These are phyloP conservation scores for Debaryomyces psychrophilus DNA, from an alignment of 1,139 yeast species.

Conservation along the genomic window DNA sequence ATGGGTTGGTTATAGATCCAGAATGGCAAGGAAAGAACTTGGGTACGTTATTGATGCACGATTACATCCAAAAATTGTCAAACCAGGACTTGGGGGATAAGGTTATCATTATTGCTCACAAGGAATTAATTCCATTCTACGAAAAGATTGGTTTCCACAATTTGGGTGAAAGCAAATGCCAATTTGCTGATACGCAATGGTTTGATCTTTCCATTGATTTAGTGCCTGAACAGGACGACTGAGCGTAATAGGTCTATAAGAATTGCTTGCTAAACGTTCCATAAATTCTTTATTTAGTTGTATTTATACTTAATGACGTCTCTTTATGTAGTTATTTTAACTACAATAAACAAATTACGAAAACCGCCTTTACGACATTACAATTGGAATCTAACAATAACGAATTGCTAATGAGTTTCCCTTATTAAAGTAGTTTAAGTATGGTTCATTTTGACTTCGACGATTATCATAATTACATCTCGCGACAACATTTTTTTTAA, in stretches of 20 bases:
- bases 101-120: constrained; percentile 74
- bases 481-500: constrained; percentile 2
- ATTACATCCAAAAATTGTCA: constrained; percentile 85
- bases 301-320: not conserved
- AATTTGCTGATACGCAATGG: constrained; percentile 67
- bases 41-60: constrained; percentile 82
- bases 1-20: constrained; percentile 77
- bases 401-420: too few relatives aligned
- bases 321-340: not conserved
- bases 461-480: not conserved
- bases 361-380: not conserved
- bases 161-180: constrained; percentile 61
- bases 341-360: not conserved
- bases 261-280: not conserved
- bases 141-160: constrained; percentile 75
- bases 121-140: constrained; percentile 72
- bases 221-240: constrained; percentile 57
- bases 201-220: constrained; percentile 65
- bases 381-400: too few relatives aligned
- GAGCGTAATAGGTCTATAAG: not conserved
- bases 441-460: not conserved
- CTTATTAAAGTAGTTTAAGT: too few relatives aligned
- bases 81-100: constrained; percentile 85
- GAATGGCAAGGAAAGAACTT: constrained; percentile 79
- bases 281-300: not conserved